Evolutionary conservation across 2,329 filamentous ascomycete species (phyloP), one percentile per base, ranked within the genome.

Genomic region (Dactylellina sp.): DNA sequence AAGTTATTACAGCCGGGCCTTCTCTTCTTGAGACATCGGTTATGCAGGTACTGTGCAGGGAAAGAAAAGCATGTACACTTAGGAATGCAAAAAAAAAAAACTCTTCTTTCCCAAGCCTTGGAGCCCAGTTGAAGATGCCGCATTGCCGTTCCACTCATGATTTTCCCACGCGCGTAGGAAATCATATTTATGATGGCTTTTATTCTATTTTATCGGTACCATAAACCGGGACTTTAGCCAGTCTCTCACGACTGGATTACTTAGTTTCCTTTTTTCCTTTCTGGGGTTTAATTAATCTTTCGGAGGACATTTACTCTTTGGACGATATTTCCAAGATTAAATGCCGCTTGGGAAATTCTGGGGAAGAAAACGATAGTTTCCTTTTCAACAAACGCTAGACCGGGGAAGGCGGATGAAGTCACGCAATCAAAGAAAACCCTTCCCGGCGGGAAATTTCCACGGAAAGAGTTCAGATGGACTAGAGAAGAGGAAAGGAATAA

Each of bases 11-110:
- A 44, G 49, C 47, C 57, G 42, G 47, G 57, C 59, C 24, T 39
- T 63, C 66, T 62, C 57, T 63, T 71, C 59, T 52, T 71, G 66
- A 71, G 66, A 71, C 66, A 50, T 71, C 66, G 66, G 49, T 71
- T 71, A 71, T 71, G 66, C 66, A 71, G 66, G 66, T 71, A 71
- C 66, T 63, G 56, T 20, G 42, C 37, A 52, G 47, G 39, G 59
- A 53, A 37, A 32, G 16, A 57, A 22, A 39, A 14, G 49, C 40
- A 47, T 57, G 44, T 63, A 37, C 18, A 12, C 12, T 50, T 28
- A 44, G 59, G 18, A 49, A 46, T 62, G 37, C 20, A 37, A 40
- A 18, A n/a, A 42, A 18, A n/a, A 42, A 42, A 3, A 20, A 9
- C 50, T 20, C n/a, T 35, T n/a, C n/a, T 14, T n/a, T 42, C 16